These are phyloP conservation scores for Rhodotorula toruloides DNA, from an alignment of 768 basidiomycete species.

Conservation along the genomic window DNA sequence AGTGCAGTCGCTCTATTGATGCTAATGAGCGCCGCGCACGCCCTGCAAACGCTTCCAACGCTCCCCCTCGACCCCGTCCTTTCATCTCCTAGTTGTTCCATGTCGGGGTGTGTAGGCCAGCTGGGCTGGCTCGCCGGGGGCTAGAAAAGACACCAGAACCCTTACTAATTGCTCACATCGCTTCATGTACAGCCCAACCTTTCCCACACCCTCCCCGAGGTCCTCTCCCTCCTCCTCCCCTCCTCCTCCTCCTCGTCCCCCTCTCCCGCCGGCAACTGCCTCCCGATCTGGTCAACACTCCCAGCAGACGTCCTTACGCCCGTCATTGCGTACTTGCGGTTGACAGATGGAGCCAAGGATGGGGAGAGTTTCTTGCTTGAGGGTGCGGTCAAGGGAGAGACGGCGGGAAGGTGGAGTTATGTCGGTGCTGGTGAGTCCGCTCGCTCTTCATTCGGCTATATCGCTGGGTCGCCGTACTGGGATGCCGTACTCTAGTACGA, in stretches of 20 bases:
- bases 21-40: too few relatives aligned
- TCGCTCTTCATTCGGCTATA: not conserved
- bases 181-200: slow-evolving; percentile 12
- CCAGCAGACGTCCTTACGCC: slow-evolving; percentile 96
- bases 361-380: slow-evolving; percentile 85
- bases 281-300: slow-evolving; percentile 85
- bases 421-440: slow-evolving; percentile 75
- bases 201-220: slow-evolving; percentile 31
- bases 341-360: slow-evolving; percentile 57
- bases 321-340: slow-evolving; percentile 88
- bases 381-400: slow-evolving; percentile 84
- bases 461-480: not conserved
- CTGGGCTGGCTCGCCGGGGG: too few relatives aligned
- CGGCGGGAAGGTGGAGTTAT: slow-evolving; percentile 87
- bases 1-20: too few relatives aligned
- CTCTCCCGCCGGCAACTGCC: slow-evolving; percentile 67
- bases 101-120: too few relatives aligned
- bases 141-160: too few relatives aligned
- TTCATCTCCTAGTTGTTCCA: too few relatives aligned
- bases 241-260: slow-evolving; percentile 15
- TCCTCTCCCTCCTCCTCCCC: slow-evolving; percentile 24
- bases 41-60: too few relatives aligned
- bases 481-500: too few relatives aligned
- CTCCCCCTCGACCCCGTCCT: too few relatives aligned
- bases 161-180: not conserved